A percentile compares a stretch with the other conserved stretches of the same genome.
These are phyloP conservation scores for Heracleum sosnowskyi DNA, from an alignment of 129 eudicot species.

Conservation along the genomic window DNA sequence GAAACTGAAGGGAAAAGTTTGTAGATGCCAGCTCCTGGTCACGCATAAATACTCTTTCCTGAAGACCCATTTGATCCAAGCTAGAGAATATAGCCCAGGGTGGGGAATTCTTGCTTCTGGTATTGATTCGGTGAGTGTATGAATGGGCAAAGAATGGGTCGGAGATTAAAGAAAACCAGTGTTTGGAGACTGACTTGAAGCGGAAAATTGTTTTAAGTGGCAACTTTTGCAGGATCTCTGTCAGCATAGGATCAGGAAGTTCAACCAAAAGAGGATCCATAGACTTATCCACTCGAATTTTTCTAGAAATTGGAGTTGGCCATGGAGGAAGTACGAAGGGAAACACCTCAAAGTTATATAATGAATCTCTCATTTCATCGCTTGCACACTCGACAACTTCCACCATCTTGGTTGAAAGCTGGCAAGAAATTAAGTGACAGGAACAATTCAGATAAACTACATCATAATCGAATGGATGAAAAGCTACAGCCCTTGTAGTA, in stretches of 20 bases:
- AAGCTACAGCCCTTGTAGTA: neutral
- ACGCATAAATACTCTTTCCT: slow-evolving; percentile 3
- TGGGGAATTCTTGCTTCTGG: neutral
- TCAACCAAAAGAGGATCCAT: neutral
- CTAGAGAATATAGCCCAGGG: slow-evolving; percentile 5
- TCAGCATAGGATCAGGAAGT: neutral
- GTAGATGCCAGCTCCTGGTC: neutral
- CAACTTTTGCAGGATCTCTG: slow-evolving; percentile 7
- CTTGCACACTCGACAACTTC: slow-evolving; percentile 5
- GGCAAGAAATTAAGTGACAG: neutral
- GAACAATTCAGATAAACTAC: neutral
- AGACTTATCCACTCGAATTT: neutral
- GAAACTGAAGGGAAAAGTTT: slow-evolving; percentile 9
- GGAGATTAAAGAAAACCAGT: neutral
- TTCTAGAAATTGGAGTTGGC: slow-evolving; percentile 5
- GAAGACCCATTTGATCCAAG: neutral
- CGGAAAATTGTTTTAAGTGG: slow-evolving; percentile 8
- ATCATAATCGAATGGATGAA: slow-evolving; percentile 2
- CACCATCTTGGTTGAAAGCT: slow-evolving; percentile 12
- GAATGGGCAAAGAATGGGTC: neutral
- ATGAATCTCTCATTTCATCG: neutral
- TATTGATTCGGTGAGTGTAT: neutral
- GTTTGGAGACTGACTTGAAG: slow-evolving; percentile 8
- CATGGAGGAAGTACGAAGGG: slow-evolving; percentile 6
- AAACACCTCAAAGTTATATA: slow-evolving; percentile 6